Percentiles rank a stretch among this genome's conserved stretches.
Evolutionary conservation across 495 filamentous ascomycete genomes (phyloP).

Genomic region (Talaromyces thailandensis): DNA sequence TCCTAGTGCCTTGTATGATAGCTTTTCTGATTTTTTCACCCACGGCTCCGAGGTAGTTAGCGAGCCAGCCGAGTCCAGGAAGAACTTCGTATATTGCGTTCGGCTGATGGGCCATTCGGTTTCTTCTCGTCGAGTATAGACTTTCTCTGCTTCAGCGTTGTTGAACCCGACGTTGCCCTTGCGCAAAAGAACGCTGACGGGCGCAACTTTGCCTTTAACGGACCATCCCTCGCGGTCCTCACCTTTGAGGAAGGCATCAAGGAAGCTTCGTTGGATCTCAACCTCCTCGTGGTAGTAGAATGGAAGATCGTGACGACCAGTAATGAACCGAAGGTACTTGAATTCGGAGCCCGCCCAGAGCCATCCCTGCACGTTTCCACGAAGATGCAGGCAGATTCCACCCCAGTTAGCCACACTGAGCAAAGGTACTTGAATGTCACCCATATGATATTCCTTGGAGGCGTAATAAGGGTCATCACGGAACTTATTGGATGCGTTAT

Average conservation of each 20-base stretch:
- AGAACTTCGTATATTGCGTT: constrained; percentile 49
- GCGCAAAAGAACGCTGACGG: constrained; percentile 48
- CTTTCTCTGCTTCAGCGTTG: constrained; percentile 44
- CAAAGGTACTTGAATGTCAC: constrained; percentile 53
- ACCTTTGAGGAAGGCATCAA: constrained; percentile 59
- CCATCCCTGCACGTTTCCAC: constrained; percentile 58
- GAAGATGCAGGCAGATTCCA: constrained; percentile 51
- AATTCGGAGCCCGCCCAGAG: constrained; percentile 47
- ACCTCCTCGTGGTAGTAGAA: constrained; percentile 62
- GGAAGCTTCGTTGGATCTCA: constrained; percentile 53
- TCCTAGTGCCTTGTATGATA: constrained; percentile 48
- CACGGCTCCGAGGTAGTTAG: not conserved
- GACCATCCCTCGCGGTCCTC: constrained; percentile 52
- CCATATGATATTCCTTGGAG: constrained; percentile 48
- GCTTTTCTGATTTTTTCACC: constrained; percentile 15
- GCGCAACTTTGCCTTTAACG: constrained; percentile 39
- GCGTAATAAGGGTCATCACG: constrained; percentile 54
- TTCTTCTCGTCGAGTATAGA: constrained; percentile 42
- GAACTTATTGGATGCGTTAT: constrained; percentile 45
- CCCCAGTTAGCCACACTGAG: constrained; percentile 60
- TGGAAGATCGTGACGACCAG: constrained; percentile 59
- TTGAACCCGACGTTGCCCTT: constrained; percentile 58
- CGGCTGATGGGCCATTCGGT: constrained; percentile 54
- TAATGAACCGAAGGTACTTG: constrained; percentile 61
- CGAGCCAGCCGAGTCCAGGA: constrained; percentile 21